phyloP scores from a whole-genome alignment of 176 grass and related monocot genomes.

The Microstegium vimineum region DNA sequence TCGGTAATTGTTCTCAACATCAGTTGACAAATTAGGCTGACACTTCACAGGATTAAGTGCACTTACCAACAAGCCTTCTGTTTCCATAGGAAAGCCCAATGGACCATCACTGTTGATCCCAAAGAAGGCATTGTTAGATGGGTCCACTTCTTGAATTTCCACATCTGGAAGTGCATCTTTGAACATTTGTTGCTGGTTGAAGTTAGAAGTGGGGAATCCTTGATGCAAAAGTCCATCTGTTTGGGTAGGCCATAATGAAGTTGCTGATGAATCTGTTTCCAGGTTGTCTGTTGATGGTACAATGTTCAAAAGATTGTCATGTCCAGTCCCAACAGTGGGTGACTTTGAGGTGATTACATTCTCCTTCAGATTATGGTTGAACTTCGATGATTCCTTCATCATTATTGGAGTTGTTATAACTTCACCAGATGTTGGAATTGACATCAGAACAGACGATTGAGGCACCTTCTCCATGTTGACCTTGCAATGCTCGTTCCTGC shows the following conservation, averaged over 20 bases:
- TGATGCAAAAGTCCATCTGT: slow-evolving; percentile 70
- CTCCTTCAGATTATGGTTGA: slow-evolving; percentile 55
- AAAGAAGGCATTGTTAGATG: slow-evolving; percentile 72
- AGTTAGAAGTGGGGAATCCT: slow-evolving; percentile 50
- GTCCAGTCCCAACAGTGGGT: slow-evolving; percentile 41
- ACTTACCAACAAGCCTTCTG: slow-evolving; percentile 69
- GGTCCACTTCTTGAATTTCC: slow-evolving; percentile 68
- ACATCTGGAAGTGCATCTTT: slow-evolving; percentile 57
- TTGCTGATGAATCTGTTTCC: slow-evolving; percentile 85
- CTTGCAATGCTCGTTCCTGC: slow-evolving; percentile 50
- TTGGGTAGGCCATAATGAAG: slow-evolving; percentile 74
- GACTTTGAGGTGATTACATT: slow-evolving; percentile 47
- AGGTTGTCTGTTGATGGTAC: slow-evolving; percentile 60
- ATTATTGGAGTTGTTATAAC: slow-evolving; percentile 38
- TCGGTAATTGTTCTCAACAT: slow-evolving; percentile 60
- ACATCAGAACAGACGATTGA: slow-evolving; percentile 40
- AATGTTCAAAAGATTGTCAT: slow-evolving; percentile 60
- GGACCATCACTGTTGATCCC: slow-evolving; percentile 68
- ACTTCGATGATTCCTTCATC: slow-evolving; percentile 45
- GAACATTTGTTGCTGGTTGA: slow-evolving; percentile 57
- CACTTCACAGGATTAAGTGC: slow-evolving; percentile 63
- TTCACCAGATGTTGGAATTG: slow-evolving; percentile 49
- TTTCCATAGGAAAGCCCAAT: slow-evolving; percentile 61
- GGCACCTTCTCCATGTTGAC: slow-evolving; percentile 46
- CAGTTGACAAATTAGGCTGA: slow-evolving; percentile 58